Evolutionary conservation across 805 yeast genomes (phyloP).

Genomic region (Kluyveromyces dobzhanskii): DNA sequence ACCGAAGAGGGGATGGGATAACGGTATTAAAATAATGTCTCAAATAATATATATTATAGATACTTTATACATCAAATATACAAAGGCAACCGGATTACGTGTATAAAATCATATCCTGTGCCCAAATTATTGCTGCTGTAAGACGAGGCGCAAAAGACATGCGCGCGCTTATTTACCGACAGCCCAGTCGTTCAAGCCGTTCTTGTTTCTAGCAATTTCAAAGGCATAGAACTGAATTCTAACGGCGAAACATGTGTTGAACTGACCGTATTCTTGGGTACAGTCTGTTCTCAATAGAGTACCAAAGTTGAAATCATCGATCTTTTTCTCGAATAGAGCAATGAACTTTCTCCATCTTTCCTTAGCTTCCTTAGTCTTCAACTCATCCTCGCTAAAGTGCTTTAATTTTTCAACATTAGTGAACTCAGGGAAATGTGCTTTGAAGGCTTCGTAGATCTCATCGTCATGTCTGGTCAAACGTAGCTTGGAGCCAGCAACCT

Average conservation of each 20-base stretch:
- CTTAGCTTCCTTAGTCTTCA: slow-evolving; percentile 76
- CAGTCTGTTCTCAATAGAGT: slow-evolving; percentile 76
- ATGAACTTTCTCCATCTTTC: slow-evolving; percentile 86
- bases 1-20: too few relatives aligned
- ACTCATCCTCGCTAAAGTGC: slow-evolving; percentile 61
- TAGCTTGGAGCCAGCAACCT: slow-evolving; percentile 70
- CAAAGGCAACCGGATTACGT: too few relatives aligned
- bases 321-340: slow-evolving; percentile 65
- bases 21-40: too few relatives aligned
- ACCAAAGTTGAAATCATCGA: slow-evolving; percentile 93
- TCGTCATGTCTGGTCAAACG: slow-evolving; percentile 67
- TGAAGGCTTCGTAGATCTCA: slow-evolving; percentile 51
- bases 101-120: slow-evolving; percentile 1
- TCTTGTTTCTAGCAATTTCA: slow-evolving; percentile 88
- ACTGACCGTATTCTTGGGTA: slow-evolving; percentile 68
- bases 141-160: too few relatives aligned
- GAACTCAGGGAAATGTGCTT: slow-evolving; percentile 84
- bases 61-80: too few relatives aligned
- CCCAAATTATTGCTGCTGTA: slow-evolving; percentile 3
- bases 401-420: slow-evolving; percentile 48
- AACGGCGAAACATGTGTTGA: slow-evolving; percentile 79
- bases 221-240: slow-evolving; percentile 92
- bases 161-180: slow-evolving; percentile 26
- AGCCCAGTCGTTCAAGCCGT: slow-evolving; percentile 89
- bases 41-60: too few relatives aligned